Percentiles rank a stretch among this genome's conserved stretches.
phyloP scores from a whole-genome alignment of 768 basidiomycete species.

The Tulasnella sp. region DNA sequence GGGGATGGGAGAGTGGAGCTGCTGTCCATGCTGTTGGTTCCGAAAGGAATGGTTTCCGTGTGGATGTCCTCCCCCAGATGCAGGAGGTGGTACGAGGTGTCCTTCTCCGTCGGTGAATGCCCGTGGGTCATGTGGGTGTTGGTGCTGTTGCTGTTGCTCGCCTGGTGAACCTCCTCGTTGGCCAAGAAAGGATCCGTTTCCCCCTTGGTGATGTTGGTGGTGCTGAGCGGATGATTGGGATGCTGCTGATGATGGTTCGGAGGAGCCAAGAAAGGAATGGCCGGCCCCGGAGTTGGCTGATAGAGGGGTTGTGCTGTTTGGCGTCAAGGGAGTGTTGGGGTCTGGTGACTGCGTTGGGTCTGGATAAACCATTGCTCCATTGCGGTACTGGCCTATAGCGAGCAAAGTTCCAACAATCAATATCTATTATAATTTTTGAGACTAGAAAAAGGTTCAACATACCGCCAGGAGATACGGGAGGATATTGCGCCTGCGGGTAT shows the following conservation, averaged over 20 bases:
- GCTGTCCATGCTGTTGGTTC: slow-evolving; percentile 12
- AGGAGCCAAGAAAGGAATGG: slow-evolving; percentile 64
- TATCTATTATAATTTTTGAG: background rate
- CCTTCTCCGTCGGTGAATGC: slow-evolving; percentile 1
- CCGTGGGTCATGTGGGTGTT: slow-evolving; percentile 19
- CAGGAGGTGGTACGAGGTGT: slow-evolving; percentile 11
- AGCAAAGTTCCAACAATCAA: background rate
- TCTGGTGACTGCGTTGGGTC: slow-evolving; percentile 6
- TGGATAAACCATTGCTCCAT: slow-evolving; percentile 11
- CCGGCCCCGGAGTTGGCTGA: slow-evolving; percentile 25
- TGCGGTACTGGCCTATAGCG: background rate
- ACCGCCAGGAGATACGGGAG: slow-evolving; percentile 5
- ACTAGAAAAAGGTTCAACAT: background rate
- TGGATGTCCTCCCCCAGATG: slow-evolving; percentile 39
- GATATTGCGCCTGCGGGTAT: slow-evolving; percentile 6
- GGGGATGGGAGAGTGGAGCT: slow-evolving; percentile 9
- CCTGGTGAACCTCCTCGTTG: slow-evolving; percentile 36
- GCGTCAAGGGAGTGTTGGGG: slow-evolving; percentile 13
- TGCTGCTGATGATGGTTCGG: slow-evolving; percentile 4
- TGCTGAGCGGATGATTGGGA: background rate
- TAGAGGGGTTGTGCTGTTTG: slow-evolving; percentile 14
- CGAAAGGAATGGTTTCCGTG: slow-evolving; percentile 14
- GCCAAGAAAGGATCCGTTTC: slow-evolving; percentile 56
- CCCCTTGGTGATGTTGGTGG: slow-evolving; percentile 37
- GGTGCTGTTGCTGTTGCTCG: slow-evolving; percentile 26